A percentile compares a stretch with the other conserved stretches of the same genome.
phyloP scores from a whole-genome alignment of 2,329 filamentous ascomycete species.

The Dissoconium aciculare region DNA sequence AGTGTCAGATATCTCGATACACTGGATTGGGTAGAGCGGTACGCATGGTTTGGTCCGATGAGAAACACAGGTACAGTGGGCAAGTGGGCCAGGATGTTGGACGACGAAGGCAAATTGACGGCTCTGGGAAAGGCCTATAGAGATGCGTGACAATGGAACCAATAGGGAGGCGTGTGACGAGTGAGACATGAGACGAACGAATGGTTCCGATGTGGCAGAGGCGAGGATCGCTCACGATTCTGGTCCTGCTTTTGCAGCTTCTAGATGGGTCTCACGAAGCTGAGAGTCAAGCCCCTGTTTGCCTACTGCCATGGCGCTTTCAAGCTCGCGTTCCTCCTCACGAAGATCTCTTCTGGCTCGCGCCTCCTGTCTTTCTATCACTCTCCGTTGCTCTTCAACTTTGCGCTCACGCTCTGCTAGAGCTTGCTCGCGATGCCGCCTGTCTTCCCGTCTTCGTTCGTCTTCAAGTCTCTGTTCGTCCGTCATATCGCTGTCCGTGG shows the following conservation, averaged over 20 bases:
- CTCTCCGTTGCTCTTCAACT: slow-evolving; percentile 12
- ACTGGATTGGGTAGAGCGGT: slow-evolving; percentile 22
- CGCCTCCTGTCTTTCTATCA: slow-evolving; percentile 9
- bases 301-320: slow-evolving; percentile 9
- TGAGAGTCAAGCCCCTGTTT: slow-evolving; percentile 6
- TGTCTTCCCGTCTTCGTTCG: slow-evolving; percentile 13
- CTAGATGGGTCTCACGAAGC: slow-evolving; percentile 1
- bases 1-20: slow-evolving; percentile 19
- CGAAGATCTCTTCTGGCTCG: slow-evolving; percentile 10
- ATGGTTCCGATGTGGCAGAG: too few relatives aligned
- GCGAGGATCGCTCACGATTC: too few relatives aligned
- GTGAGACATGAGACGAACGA: too few relatives aligned
- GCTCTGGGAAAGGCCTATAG: slow-evolving; percentile 20
- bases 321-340: slow-evolving; percentile 13
- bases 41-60: slow-evolving; percentile 23
- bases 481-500: slow-evolving; percentile 31
- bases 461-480: slow-evolving; percentile 32
- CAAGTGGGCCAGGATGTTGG: slow-evolving; percentile 18
- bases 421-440: slow-evolving; percentile 11
- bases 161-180: too few relatives aligned
- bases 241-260: too few relatives aligned
- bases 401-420: slow-evolving; percentile 13
- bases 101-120: slow-evolving; percentile 20
- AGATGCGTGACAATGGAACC: slow-evolving; percentile 12
- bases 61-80: slow-evolving; percentile 20